Conservation (phyloP, 352 stramenopile genomes). For the Pilasporangium apinafurcum region DNA sequence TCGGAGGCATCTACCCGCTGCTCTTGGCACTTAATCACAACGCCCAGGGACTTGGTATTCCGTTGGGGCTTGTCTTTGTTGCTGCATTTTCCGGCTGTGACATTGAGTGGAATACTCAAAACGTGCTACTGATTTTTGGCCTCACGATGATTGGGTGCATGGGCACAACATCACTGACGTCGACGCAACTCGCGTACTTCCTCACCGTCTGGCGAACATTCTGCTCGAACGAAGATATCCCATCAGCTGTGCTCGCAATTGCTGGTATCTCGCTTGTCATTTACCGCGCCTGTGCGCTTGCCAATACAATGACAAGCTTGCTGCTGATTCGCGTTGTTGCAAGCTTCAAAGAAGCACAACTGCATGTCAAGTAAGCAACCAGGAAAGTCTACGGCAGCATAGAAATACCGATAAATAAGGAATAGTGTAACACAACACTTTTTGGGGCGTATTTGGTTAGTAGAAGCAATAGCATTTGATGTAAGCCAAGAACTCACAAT, state of each 20-base stretch:
- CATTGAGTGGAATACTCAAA: conserved; percentile 14
- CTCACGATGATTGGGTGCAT: conserved; percentile 34
- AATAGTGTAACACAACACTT: too few species aligned
- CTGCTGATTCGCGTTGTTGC: conserved; percentile 57
- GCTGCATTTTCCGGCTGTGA: conserved; percentile 43
- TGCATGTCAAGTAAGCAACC: too few species aligned
- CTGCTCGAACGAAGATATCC: conserved; percentile 34
- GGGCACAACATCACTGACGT: conserved; percentile 38
- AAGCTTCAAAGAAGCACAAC: conserved; percentile 23
- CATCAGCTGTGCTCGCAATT: conserved; percentile 34
- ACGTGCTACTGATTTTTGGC: conserved; percentile 38
- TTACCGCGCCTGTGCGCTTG: conserved; percentile 29
- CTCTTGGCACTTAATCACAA: conserved; percentile 45
- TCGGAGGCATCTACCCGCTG: conserved; percentile 52
- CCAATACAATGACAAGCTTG: conserved; percentile 46
- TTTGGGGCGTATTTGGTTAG: too few species aligned
- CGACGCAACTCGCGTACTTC: conserved; percentile 41
- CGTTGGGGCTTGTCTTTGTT: conserved; percentile 42
- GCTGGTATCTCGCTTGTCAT: conserved; percentile 34
- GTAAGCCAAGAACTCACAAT: too few species aligned
- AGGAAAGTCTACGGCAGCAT: too few species aligned
- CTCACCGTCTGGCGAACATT: conserved; percentile 47
- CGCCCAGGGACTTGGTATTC: conserved; percentile 33
- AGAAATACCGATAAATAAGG: too few species aligned
- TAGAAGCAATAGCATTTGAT: too few species aligned